Conservation (phyloP, 176 grass and related monocot species). For the Metroxylon sagu region DNA sequence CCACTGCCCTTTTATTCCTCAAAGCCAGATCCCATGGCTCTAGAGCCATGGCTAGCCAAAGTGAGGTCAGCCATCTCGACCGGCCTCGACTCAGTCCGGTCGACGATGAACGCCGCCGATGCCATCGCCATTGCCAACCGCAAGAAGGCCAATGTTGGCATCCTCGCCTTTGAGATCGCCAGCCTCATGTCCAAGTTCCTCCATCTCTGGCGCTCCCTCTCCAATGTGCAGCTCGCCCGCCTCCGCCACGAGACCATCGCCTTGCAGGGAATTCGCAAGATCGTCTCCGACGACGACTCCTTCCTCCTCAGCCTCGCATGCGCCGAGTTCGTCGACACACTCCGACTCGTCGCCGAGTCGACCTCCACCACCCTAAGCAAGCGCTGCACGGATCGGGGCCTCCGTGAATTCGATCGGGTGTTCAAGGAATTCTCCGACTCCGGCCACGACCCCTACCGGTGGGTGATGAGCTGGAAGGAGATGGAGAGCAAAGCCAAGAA, state of each 20-base stretch:
- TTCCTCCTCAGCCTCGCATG: conserved; percentile 55
- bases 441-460: conserved; percentile 43
- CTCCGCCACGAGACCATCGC: conserved; percentile 46
- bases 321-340: conserved; percentile 59
- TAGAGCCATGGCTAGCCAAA: conserved; percentile 71
- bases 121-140: background rate
- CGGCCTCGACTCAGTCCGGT: conserved; percentile 9
- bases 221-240: conserved; percentile 44
- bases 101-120: background rate
- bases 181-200: conserved; percentile 71
- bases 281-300: conserved; percentile 67
- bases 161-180: conserved; percentile 73
- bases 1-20: conserved; percentile 1
- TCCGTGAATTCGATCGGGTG: conserved; percentile 33
- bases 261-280: conserved; percentile 51
- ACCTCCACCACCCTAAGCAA: conserved; percentile 22
- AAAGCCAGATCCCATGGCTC: conserved; percentile 34
- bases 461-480: conserved; percentile 58
- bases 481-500: conserved; percentile 54
- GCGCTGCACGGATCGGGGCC: conserved; percentile 44
- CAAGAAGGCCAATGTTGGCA: conserved; percentile 29
- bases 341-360: conserved; percentile 38
- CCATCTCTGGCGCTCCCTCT: conserved; percentile 46
- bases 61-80: conserved; percentile 56
- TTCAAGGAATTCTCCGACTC: conserved; percentile 51